Evolutionary conservation across 2,329 filamentous ascomycete genomes (phyloP).

Genomic region (Ophidiomyces ophidiicola): DNA sequence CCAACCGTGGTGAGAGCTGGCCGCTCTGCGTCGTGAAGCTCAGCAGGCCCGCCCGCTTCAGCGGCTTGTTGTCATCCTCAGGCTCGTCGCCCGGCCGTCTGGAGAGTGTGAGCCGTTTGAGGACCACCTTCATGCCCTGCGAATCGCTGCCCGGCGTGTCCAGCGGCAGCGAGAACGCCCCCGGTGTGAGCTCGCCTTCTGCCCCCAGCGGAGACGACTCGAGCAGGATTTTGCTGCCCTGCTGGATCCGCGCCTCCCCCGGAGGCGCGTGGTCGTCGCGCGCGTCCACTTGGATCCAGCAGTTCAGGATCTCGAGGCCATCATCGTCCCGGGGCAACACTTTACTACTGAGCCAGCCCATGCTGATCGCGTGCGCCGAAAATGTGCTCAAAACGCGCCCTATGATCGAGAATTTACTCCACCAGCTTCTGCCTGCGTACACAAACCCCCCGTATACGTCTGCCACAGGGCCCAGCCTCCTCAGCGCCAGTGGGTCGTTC

Average conservation of each 20-base stretch:
- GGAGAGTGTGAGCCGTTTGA: constrained; percentile 15
- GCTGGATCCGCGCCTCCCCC: constrained; percentile 33
- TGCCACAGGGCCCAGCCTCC: constrained; percentile 38
- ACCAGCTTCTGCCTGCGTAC: constrained; percentile 41
- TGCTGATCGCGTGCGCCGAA: constrained; percentile 37
- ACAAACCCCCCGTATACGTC: constrained; percentile 46
- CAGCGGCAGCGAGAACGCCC: constrained; percentile 29
- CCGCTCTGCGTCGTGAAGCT: constrained; percentile 17
- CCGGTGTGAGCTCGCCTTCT: constrained; percentile 27
- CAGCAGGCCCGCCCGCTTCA: constrained; percentile 19
- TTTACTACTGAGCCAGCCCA: constrained; percentile 43
- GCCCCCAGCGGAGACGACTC: constrained; percentile 32
- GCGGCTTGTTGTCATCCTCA: constrained; percentile 15
- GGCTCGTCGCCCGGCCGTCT: constrained; percentile 14
- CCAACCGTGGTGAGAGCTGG: constrained; percentile 14
- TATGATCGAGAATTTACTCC: constrained; percentile 46
- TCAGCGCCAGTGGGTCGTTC: constrained; percentile 40
- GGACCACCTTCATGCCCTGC: constrained; percentile 11
- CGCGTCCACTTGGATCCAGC: constrained; percentile 41
- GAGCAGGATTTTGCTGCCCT: constrained; percentile 28
- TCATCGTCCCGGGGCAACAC: constrained; percentile 30
- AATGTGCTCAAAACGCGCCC: constrained; percentile 41
- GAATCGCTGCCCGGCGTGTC: constrained; percentile 21
- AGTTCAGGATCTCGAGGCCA: constrained; percentile 24
- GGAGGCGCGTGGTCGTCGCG: constrained; percentile 17